These are phyloP conservation scores for Fusarium sp. DNA, from an alignment of 2,329 filamentous ascomycete genomes.

Conservation along the genomic window DNA sequence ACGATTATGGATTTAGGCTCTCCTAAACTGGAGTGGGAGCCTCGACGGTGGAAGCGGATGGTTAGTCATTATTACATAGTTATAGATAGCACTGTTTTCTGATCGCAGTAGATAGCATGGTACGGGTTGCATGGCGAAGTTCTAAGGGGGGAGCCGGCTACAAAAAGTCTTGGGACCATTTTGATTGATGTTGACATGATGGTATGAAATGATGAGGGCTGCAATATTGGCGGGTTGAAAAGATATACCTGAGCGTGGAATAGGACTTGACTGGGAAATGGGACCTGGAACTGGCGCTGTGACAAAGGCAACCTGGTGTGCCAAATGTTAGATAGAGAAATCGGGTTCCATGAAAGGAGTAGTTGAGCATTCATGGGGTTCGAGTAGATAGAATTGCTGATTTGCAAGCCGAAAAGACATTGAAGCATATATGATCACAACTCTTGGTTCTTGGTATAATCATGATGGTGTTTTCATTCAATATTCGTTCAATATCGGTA, in stretches of 20 bases:
- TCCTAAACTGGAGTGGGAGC: constrained; percentile 14
- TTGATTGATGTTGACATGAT: constrained; percentile 40
- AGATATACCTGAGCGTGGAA: constrained; percentile 34
- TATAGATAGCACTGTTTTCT: constrained; percentile 50
- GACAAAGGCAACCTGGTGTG: constrained; percentile 26
- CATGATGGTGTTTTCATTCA: neutral
- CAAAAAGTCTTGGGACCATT: constrained; percentile 36
- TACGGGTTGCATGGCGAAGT: constrained; percentile 44
- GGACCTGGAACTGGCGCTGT: constrained; percentile 12
- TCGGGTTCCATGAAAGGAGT: constrained; percentile 23
- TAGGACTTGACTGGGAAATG: constrained; percentile 20
- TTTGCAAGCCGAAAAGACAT: constrained; percentile 21
- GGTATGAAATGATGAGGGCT: constrained; percentile 38
- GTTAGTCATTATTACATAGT: constrained; percentile 46
- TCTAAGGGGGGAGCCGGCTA: constrained; percentile 16
- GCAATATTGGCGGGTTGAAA: constrained; percentile 26
- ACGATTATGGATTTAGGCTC: constrained; percentile 1
- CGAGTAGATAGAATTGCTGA: constrained; percentile 36
- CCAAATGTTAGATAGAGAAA: constrained; percentile 36
- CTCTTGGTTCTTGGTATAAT: neutral
- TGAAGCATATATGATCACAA: neutral
- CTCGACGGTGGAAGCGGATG: constrained; percentile 18
- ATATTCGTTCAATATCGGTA: no score
- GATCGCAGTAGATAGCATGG: constrained; percentile 45
- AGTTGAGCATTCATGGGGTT: constrained; percentile 31